A percentile compares a stretch with the other conserved stretches of the same genome.
phyloP scores from a whole-genome alignment of 768 basidiomycete species.

The Lyophyllum decastes region DNA sequence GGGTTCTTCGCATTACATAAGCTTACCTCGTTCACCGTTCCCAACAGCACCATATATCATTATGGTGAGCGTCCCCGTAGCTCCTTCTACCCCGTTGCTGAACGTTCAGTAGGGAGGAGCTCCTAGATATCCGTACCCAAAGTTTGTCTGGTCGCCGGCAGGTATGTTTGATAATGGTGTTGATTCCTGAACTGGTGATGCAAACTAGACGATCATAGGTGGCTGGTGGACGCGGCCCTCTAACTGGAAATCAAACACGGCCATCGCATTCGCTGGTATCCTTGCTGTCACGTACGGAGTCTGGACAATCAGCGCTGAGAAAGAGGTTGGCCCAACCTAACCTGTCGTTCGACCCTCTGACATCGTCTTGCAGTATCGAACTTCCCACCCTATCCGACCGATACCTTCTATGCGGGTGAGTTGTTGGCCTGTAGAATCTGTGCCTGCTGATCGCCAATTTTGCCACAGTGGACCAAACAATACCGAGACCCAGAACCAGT shows the following conservation, averaged over 20 bases:
- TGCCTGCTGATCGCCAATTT: background rate
- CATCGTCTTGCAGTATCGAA: conserved; percentile 45
- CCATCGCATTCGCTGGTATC: conserved; percentile 70
- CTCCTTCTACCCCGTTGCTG: background rate
- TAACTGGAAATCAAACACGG: conserved; percentile 89
- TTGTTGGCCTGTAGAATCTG: conserved; percentile 1
- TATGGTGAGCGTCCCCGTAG: conserved; percentile 9
- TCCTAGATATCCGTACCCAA: conserved; percentile 88
- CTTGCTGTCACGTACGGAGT: conserved; percentile 60
- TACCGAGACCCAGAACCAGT: conserved; percentile 23
- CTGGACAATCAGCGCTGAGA: conserved; percentile 74
- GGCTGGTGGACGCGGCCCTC: conserved; percentile 95
- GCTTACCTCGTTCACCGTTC: background rate
- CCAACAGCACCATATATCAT: conserved; percentile 8
- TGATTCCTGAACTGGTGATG: background rate
- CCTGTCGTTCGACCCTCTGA: background rate
- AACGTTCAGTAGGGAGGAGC: conserved; percentile 67
- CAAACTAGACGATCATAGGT: conserved; percentile 45
- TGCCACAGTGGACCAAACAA: conserved; percentile 36
- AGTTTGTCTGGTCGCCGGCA: conserved; percentile 93
- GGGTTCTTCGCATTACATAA: conserved; percentile 21
- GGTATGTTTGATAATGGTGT: conserved; percentile 46
- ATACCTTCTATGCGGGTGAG: conserved; percentile 83
- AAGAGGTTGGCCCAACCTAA: conserved; percentile 60
- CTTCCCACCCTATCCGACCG: conserved; percentile 58